Conservation (phyloP, 1,284 basidiomycete species). For the Ceratobasidium sp. region DNA sequence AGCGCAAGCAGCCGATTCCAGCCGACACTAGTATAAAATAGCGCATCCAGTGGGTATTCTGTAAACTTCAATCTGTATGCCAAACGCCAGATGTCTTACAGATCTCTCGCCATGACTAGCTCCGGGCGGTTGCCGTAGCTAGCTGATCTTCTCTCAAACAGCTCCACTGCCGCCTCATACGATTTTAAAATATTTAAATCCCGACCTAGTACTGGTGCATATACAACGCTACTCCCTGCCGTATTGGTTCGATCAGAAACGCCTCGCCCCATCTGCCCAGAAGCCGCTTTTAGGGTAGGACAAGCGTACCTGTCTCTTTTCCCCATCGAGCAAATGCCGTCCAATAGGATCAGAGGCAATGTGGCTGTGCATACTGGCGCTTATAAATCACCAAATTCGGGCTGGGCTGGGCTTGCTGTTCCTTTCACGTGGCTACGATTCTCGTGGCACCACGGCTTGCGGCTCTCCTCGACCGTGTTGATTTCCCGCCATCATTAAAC, state of each 20-base stretch:
- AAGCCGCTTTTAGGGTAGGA: neutral
- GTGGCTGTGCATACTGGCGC: too few species aligned
- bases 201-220: conserved; percentile 25
- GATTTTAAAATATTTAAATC: conserved; percentile 40
- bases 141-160: conserved; percentile 33
- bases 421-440: neutral
- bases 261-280: too few species aligned
- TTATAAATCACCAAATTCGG: too few species aligned
- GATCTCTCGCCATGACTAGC: conserved; percentile 10
- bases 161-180: conserved; percentile 32
- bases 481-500: too few species aligned
- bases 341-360: too few species aligned
- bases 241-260: conserved; percentile 47
- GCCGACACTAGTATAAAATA: neutral
- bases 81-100: too few species aligned
- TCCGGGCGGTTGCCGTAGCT: conserved; percentile 27
- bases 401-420: too few species aligned
- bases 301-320: conserved; percentile 5
- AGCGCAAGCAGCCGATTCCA: conserved; percentile 18
- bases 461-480: neutral
- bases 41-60: too few species aligned
- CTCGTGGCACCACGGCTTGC: neutral
- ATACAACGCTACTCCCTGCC: conserved; percentile 43
- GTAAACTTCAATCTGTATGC: too few species aligned
- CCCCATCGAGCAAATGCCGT: conserved; percentile 49